A percentile compares a stretch with the other conserved stretches of the same genome.
phyloP scores from a whole-genome alignment of 352 stramenopile genomes.

The Phytophthora crassamura region DNA sequence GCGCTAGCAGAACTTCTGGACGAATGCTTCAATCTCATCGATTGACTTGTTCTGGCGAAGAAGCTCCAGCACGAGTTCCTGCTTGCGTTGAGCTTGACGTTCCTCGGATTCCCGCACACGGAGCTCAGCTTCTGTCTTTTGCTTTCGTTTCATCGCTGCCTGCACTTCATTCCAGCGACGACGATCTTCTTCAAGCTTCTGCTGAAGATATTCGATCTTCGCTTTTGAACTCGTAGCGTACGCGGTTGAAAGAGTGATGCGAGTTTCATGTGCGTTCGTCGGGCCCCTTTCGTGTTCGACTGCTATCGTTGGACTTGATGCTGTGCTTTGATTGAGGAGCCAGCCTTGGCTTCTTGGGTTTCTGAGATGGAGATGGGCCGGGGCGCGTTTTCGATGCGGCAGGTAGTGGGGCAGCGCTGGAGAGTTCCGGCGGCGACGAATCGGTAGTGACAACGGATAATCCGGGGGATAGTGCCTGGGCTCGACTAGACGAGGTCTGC shows the following conservation, averaged over 20 bases:
- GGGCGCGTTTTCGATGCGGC: no score
- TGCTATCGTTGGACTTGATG: no score
- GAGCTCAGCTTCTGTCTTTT: neutral
- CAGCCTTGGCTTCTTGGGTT: no score
- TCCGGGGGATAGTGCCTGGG: no score
- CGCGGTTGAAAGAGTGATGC: conserved; percentile 5
- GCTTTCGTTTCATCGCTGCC: neutral
- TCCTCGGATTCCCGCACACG: neutral
- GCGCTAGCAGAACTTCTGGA: conserved; percentile 6
- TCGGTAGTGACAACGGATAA: no score
- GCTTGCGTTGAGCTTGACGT: neutral
- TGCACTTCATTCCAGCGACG: conserved; percentile 10
- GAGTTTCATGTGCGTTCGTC: conserved; percentile 1
- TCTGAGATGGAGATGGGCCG: no score
- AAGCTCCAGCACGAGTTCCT: conserved; percentile 5
- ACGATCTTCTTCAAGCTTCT: conserved; percentile 11
- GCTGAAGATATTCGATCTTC: conserved; percentile 9
- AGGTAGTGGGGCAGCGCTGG: no score
- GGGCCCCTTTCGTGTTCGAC: neutral
- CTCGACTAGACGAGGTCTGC: no score
- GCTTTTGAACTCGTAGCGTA: neutral
- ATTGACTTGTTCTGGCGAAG: neutral
- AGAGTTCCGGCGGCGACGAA: no score
- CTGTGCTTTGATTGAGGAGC: no score
- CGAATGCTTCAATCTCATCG: conserved; percentile 1